Evolutionary conservation across 768 basidiomycete species (phyloP).

Genomic region (Nidularia pulvinata): DNA sequence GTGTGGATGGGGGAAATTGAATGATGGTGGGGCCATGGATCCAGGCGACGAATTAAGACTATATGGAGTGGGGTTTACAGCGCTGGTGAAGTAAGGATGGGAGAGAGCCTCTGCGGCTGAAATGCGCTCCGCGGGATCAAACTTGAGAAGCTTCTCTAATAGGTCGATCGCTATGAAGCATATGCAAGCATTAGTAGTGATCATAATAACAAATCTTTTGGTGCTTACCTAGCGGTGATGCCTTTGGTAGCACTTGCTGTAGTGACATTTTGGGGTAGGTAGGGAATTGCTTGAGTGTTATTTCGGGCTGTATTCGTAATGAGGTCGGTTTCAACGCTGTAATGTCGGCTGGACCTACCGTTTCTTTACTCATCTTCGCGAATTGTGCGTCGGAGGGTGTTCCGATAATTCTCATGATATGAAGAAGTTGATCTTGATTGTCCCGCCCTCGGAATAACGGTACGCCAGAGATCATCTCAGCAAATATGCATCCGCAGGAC

Average conservation of each 20-base stretch:
- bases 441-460: conserved; percentile 97
- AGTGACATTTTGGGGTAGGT: conserved; percentile 86
- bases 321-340: no score
- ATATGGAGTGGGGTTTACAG: conserved; percentile 39
- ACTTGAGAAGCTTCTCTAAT: conserved; percentile 92
- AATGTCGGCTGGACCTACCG: conserved; percentile 48
- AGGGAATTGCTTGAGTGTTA: conserved; percentile 82
- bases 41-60: conserved; percentile 44
- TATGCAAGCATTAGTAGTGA: conserved; percentile 1
- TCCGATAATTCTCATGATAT: conserved; percentile 97
- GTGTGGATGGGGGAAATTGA: conserved; percentile 69
- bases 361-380: conserved; percentile 87
- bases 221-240: conserved; percentile 72
- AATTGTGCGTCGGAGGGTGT: conserved; percentile 90
- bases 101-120: conserved; percentile 90
- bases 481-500: conserved; percentile 99
- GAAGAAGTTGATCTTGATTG: conserved; percentile 96
- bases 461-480: conserved; percentile 98
- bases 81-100: conserved; percentile 87
- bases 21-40: conserved; percentile 67
- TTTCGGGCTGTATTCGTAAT: conserved; percentile 61
- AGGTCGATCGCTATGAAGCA: conserved; percentile 76
- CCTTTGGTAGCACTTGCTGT: conserved; percentile 81
- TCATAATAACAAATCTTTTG: neutral
- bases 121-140: conserved; percentile 91